Percentiles rank a stretch among this genome's conserved stretches.
Conservation (phyloP, 192 early-diverging fungal genomes). For the Podila epicladia region DNA sequence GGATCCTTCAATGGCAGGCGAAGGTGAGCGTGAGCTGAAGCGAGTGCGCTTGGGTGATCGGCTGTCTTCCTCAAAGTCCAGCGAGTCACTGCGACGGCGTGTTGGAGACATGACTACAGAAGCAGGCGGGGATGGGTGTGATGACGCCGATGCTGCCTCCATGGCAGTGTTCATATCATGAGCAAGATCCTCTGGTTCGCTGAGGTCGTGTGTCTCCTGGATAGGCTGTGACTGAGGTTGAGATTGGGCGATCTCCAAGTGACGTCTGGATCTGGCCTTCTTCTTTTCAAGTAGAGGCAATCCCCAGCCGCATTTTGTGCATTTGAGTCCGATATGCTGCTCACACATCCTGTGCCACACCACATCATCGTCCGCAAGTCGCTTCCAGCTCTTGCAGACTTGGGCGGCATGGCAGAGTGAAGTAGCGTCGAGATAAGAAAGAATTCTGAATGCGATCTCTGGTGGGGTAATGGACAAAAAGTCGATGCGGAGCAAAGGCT, state of each 20-base stretch:
- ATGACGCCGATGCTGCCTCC: constrained; percentile 7
- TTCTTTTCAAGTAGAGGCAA: constrained; percentile 83
- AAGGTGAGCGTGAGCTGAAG: constrained; percentile 11
- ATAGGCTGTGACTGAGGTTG: constrained; percentile 1
- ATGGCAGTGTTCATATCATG: constrained; percentile 4
- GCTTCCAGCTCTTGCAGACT: constrained; percentile 82
- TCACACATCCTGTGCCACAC: constrained; percentile 98
- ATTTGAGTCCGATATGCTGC: constrained; percentile 97
- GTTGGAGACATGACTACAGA: constrained; percentile 2
- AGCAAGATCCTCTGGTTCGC: constrained; percentile 14
- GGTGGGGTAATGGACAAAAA: constrained; percentile 78
- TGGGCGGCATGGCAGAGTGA: constrained; percentile 93
- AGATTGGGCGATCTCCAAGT: constrained; percentile 16
- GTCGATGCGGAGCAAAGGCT: constrained; percentile 83
- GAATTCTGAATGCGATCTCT: constrained; percentile 84
- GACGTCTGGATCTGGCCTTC: constrained; percentile 55
- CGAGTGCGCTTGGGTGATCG: constrained; percentile 31
- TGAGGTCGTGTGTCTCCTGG: constrained; percentile 9
- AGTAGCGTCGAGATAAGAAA: constrained; percentile 91
- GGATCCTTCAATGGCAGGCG: constrained; percentile 9
- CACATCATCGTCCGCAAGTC: constrained; percentile 87
- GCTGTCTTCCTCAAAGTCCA: neutral
- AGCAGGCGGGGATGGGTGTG: constrained; percentile 24
- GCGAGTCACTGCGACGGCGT: constrained; percentile 16
- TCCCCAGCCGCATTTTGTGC: constrained; percentile 97